Evolutionary conservation across 78 protist genomes (phyloP).

Genomic region (Protostelium mycophagum): DNA sequence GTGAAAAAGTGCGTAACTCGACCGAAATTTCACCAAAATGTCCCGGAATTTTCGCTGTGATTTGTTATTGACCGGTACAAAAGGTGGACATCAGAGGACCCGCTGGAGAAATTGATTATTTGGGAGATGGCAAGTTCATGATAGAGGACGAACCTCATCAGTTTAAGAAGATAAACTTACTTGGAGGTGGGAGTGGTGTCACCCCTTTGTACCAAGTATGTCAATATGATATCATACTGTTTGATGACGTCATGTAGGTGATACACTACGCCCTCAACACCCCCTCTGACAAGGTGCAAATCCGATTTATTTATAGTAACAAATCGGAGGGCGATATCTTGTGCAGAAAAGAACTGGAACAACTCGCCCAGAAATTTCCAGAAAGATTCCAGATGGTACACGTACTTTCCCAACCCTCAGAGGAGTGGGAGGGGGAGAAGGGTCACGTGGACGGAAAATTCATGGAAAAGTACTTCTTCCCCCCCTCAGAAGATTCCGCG

Average conservation of each 20-base stretch:
- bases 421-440: neutral
- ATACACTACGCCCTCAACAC: constrained; percentile 37
- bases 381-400: neutral
- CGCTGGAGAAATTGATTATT: constrained; percentile 39
- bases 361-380: neutral
- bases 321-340: constrained; percentile 65
- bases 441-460: neutral
- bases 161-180: constrained; percentile 53
- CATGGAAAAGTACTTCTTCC: neutral
- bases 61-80: too few species aligned
- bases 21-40: too few species aligned
- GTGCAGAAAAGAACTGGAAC: constrained; percentile 33
- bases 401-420: neutral
- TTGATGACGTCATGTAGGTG: too few species aligned
- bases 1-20: neutral
- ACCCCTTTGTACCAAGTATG: constrained; percentile 46
- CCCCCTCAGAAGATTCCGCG: neutral
- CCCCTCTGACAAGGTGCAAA: constrained; percentile 43
- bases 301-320: constrained; percentile 63
- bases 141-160: neutral
- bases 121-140: neutral
- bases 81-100: constrained; percentile 60
- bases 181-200: constrained; percentile 86
- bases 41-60: too few species aligned
- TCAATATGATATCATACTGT: too few species aligned